phyloP scores from a whole-genome alignment of 2,329 filamentous ascomycete species.

The Fusarium albosuccineum region DNA sequence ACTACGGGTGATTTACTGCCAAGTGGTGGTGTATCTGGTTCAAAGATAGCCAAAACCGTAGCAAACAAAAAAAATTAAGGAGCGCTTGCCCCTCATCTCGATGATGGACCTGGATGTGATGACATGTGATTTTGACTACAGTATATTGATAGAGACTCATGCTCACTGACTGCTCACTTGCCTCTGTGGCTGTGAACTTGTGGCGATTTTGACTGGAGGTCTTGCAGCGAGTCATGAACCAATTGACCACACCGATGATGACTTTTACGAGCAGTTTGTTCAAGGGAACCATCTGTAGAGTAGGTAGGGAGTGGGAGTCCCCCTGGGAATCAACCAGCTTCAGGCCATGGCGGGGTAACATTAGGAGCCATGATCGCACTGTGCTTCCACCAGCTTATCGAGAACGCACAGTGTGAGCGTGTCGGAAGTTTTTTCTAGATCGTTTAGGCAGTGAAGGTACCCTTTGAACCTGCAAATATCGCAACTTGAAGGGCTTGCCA shows the following conservation, averaged over 20 bases:
- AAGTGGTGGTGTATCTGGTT: constrained; percentile 46
- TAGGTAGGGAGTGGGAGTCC: no score
- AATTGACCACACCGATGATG: no score
- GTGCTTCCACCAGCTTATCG: not conserved
- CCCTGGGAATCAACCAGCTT: no score
- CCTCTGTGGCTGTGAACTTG: no score
- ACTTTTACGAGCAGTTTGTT: no score
- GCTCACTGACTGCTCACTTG: no score
- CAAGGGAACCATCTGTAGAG: no score
- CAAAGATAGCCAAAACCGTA: constrained; percentile 41
- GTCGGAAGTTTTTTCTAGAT: not conserved
- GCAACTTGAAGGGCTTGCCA: not conserved
- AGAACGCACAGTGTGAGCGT: not conserved
- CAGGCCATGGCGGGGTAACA: not conserved
- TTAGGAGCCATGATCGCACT: not conserved
- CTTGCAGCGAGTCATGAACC: no score
- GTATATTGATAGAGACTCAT: not conserved
- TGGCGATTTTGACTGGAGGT: no score
- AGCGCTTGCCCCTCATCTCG: constrained; percentile 32
- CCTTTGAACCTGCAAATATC: not conserved
- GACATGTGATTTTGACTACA: not conserved
- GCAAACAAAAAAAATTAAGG: constrained; percentile 42
- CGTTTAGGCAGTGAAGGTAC: not conserved
- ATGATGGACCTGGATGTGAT: constrained; percentile 24
- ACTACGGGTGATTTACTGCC: constrained; percentile 43